Evolutionary conservation across 768 basidiomycete genomes (phyloP), one percentile per base, ranked within the genome.

Genomic region (Leccinellum luteum): DNA sequence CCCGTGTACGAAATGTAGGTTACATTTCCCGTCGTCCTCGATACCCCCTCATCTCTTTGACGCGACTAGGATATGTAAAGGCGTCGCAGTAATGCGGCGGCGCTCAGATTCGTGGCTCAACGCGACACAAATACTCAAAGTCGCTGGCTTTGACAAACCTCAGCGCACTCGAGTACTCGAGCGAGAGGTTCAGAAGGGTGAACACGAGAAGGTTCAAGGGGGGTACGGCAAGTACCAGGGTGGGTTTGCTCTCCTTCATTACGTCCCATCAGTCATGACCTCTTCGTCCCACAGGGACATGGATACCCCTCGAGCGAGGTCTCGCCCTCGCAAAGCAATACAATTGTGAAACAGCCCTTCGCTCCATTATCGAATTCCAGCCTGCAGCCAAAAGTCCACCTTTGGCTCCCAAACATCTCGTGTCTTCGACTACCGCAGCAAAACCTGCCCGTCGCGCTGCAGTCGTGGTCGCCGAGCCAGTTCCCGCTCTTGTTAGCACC

Each of bases 191-290:
- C 97, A 99, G 72, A 98, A 98, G 71, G 97, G 95, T 27, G 92
- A 94, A 65, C 97, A 99, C 73, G 96, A 98, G 75, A 99, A 99
- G 72, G 95, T 99, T 0, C 97, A 99, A 73, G 97, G 97, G 23
- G 97, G 97, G 3, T 99, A 98, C 73, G 97, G 97, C 64, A 99
- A 99, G 75, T 98, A 98, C 71, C 97, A 99, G 81, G 97, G 97
- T 95, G 51, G 60, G 82, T 66, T n/a, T 56, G 54, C 57, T 60
- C 47, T 57, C 21, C 28, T 32, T 38, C 32, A 27, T 45, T 51
- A 54, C 65, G 9, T 10, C 30, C 25, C 31, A 25, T 27, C 32
- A 19, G 15, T 30, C 30, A 30, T 28, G 31, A 61, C 15, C 27
- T 32, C 47, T 41, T 34, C 44, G n/a, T 50, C 17, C 34, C 57